Evolutionary conservation across 306 rosid species (phyloP).

Genomic region (Medicago truncatula): DNA sequence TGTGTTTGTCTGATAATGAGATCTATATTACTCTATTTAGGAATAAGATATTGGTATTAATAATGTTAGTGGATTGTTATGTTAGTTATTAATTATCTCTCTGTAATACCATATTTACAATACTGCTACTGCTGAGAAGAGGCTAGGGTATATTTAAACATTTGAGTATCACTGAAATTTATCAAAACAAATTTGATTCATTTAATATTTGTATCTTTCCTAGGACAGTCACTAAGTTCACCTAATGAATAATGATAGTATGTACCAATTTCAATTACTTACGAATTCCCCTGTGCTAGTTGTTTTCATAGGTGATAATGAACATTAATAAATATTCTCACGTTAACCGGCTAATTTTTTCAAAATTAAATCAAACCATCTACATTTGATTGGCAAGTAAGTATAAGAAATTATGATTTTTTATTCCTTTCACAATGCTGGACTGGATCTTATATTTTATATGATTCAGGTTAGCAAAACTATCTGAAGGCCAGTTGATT

Average conservation of each 20-base stretch:
- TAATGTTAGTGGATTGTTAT: background rate
- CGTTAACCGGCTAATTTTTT: background rate
- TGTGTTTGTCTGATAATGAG: background rate
- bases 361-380: background rate
- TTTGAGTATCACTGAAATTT: background rate
- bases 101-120: background rate
- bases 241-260: background rate
- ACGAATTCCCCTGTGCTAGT: background rate
- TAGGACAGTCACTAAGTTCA: background rate
- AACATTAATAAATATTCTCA: background rate
- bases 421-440: slow-evolving; percentile 25
- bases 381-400: background rate
- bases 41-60: background rate
- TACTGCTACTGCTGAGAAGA: background rate
- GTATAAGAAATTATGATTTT: slow-evolving; percentile 19
- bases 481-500: slow-evolving; percentile 92
- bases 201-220: background rate
- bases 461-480: slow-evolving; percentile 80
- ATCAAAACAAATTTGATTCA: background rate
- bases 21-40: background rate
- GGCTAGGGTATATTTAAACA: background rate
- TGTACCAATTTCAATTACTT: background rate
- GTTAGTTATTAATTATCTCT: background rate
- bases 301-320: background rate
- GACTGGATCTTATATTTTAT: slow-evolving; percentile 30